These are phyloP conservation scores for Phylloporus scabripes DNA, from an alignment of 768 basidiomycete species.

Conservation along the genomic window DNA sequence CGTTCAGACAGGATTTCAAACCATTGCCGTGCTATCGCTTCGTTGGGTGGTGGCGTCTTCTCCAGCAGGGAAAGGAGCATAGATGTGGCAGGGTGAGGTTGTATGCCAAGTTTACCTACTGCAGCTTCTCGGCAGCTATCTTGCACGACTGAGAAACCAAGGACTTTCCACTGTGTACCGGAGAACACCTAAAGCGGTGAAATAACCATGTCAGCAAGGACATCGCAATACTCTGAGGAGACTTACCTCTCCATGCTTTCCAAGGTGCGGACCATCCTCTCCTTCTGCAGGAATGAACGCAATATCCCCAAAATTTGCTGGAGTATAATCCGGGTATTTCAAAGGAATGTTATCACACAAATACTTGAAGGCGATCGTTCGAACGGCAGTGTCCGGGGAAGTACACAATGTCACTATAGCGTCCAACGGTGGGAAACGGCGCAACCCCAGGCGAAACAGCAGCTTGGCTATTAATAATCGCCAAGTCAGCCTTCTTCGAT, in stretches of 20 bases:
- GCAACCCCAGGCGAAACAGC: slow-evolving; percentile 65
- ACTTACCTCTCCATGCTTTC: slow-evolving; percentile 58
- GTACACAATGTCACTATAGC: slow-evolving; percentile 67
- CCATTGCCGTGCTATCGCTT: slow-evolving; percentile 53
- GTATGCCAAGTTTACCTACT: slow-evolving; percentile 59
- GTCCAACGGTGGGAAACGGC: slow-evolving; percentile 61
- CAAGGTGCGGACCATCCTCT: slow-evolving; percentile 47
- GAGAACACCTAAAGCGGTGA: slow-evolving; percentile 55
- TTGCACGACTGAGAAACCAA: slow-evolving; percentile 75
- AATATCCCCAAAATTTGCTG: slow-evolving; percentile 48
- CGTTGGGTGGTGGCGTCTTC: slow-evolving; percentile 51
- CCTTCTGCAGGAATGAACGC: slow-evolving; percentile 76
- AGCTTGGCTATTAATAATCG: slow-evolving; percentile 59
- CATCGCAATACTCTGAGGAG: background rate
- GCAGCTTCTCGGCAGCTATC: slow-evolving; percentile 48
- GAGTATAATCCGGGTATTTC: slow-evolving; percentile 56
- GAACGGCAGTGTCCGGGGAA: slow-evolving; percentile 43
- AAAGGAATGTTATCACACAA: slow-evolving; percentile 66
- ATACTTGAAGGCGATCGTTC: slow-evolving; percentile 70
- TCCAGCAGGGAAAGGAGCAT: slow-evolving; percentile 56
- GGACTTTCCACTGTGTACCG: slow-evolving; percentile 54
- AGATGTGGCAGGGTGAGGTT: slow-evolving; percentile 59
- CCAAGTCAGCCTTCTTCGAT: background rate
- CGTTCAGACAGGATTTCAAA: slow-evolving; percentile 65
- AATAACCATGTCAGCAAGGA: background rate